Evolutionary conservation across 345 rosid genomes (phyloP), one percentile per base, ranked within the genome.

Genomic region (Garcia nutans): DNA sequence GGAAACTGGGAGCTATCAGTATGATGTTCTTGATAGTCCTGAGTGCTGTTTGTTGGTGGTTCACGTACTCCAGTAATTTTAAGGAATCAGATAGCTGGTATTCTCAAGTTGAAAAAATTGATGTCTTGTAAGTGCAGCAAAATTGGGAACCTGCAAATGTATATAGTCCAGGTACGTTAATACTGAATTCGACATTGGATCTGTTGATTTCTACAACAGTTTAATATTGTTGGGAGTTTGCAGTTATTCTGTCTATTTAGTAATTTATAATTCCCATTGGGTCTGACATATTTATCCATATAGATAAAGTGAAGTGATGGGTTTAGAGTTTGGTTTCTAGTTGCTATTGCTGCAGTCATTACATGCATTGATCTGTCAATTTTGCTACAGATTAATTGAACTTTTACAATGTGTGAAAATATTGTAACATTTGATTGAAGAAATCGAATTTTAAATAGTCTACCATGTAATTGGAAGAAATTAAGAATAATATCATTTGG

Each of bases 111-210:
- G 77, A 70, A 55, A 23, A 74, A 79, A 72, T 84, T 93, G 73
- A 79, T 86, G 57, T 83, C 90, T 16, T 63, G 82, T 75, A 89
- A 83, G 42, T 91, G 91, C 91, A 90, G 86, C 76, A 82, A 75
- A 15, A 55, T 88, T 3, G 97, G 95, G 69, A 81, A 82, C 73
- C 82, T 88, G 65, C 82, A 87, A 44, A 64, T 88, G 82, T 57
- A 78, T 64, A 76, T 83, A 74, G 31, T 88, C 76, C 80, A 84
- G 93, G 98, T 91, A 81, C 58, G 49, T 17, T 16, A 19, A 47
- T 28, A 37, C 47, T 65, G 44, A 16, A 22, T 8, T 54, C 17
- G 55, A 56, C 10, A 0, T 19, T 56, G 23, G 10, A 56, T 42
- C 28, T 16, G 4, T 54, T 20, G 8, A 3, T 10, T 8, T 15